Base-by-base conservation (phyloP, 345 rosid genomes). In the Populus alba region DNA sequence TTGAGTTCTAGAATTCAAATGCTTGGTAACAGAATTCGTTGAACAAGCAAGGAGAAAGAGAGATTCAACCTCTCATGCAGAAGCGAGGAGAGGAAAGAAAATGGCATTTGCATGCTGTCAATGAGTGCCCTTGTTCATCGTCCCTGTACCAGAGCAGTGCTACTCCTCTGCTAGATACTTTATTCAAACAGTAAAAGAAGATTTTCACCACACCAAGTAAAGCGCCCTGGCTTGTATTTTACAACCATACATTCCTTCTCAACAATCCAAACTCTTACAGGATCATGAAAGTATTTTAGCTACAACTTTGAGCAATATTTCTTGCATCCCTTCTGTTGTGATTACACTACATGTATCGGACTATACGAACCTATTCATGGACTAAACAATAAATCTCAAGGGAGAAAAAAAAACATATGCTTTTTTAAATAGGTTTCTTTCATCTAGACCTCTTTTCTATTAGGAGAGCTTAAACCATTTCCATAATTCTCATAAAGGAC, bases 401-500 rank as follows among this genome's bases (percentile, higher is more conserved):
- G 29, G 23, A 6, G 35, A 6, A 29, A 23, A 38, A 41, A 62
- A 35, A 27, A 27, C 27, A 17, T 37, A 4, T 55, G 15, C 9
- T n/a, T 47, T 38, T 23, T 13, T 65, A 39, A n/a, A 18, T 75
- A 15, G 67, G 37, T 53, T 43, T 37, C 43, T 51, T 31, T 74
- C 18, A 8, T 39, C 70, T 68, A 59, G 57, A 22, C 71, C 23
- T 35, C 51, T 29, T 47, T n/a, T 31, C 71, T 72, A 22, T 23
- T 37, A 41, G 84, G 51, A 11, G 83, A 76, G 77, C 25, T 77
- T 63, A 55, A 76, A 41, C 70, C 68, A 5, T 61, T 74, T 35
- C 23, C 45, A 70, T 79, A 6, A 37, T 63, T 75, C 66, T 78
- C 80, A 74, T 86, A 87, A 73, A 83, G 77, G 10, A 77, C 79